Base-by-base conservation (phyloP, 805 yeast species). In the Lipomyces sp. region DNA sequence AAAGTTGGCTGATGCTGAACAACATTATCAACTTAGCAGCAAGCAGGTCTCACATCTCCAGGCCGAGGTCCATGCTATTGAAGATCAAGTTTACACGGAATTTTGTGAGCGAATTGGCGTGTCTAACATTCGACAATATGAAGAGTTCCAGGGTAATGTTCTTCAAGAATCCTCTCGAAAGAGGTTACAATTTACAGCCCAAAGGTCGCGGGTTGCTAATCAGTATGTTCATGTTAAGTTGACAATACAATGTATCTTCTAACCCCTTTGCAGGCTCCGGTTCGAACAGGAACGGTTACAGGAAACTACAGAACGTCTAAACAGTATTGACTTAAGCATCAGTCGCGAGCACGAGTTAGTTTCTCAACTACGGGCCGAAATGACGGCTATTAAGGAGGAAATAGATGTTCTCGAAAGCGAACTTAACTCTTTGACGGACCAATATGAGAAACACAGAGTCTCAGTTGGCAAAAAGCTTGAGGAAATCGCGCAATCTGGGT, bases 281-380 rank as follows among this genome's bases (percentile, higher is more conserved):
- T 85, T 86, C 65, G 95, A 86, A 63, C 66, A 60, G 7, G 86
- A 81, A 47, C 75, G 89, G 48, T 61, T 77, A 3, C 66, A 64
- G 1, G 83, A 82, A 16, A 81, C 84, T 1, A 52, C 63, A 14
- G 53, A 61, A 1, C 76, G 87, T 53, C 64, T 80, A 16, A 61
- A 61, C 13, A 72, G 71, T n/a, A 45, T 66, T n/a, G 33, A 49
- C 10, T 53, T 47, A 2, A 38, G 45, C 11, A 64, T 84, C 8
- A 63, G 68, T 3, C 60, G 58, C 1, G 79, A 77, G 45, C 58
- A 73, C 29, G 58, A 61, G 1, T 68, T 66, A 29, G 66, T 76
- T 19, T 73, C 73, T 8, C 59, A 59, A 5, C 43, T 71, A 13
- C 59, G 70, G 39, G 60, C 61, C 3, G 66, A 70, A 13, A 67